Percentiles rank a stretch among this genome's conserved stretches.
phyloP scores from a whole-genome alignment of 805 yeast genomes.

The Candida ipomoeae region DNA sequence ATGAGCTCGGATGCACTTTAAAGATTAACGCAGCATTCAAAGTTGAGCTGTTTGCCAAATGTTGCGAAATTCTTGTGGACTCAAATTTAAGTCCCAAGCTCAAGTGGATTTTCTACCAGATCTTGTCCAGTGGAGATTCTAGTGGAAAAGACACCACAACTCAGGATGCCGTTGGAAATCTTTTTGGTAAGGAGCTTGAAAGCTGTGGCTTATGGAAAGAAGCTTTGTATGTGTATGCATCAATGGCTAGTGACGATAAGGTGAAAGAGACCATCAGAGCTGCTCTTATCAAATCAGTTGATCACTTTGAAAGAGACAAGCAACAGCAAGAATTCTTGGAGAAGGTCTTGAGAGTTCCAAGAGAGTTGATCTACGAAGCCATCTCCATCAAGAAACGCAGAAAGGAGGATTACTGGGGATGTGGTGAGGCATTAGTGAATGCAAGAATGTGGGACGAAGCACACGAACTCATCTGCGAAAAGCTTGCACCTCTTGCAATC shows the following conservation, averaged over 20 bases:
- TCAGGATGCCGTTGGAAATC: constrained; percentile 25
- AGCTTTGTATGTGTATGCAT: constrained; percentile 60
- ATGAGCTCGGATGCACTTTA: constrained; percentile 14
- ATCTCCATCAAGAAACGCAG: constrained; percentile 54
- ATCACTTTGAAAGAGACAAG: constrained; percentile 19
- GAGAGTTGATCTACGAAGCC: constrained; percentile 47
- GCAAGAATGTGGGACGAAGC: constrained; percentile 65
- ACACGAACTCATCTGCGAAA: constrained; percentile 48
- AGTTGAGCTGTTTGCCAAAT: constrained; percentile 5
- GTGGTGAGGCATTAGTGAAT: constrained; percentile 55
- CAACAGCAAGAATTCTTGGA: constrained; percentile 36
- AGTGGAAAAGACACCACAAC: constrained; percentile 5
- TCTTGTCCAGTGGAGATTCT: constrained; percentile 24
- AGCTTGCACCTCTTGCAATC: constrained; percentile 72
- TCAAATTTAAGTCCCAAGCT: constrained; percentile 32
- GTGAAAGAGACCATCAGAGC: constrained; percentile 41
- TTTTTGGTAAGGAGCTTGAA: constrained; percentile 48
- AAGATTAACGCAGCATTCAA: constrained; percentile 15
- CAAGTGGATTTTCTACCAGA: constrained; percentile 51
- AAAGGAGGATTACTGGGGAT: constrained; percentile 50
- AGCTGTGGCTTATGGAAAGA: constrained; percentile 48
- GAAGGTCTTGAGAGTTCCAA: constrained; percentile 45
- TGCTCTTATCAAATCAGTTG: constrained; percentile 31
- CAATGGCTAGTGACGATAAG: constrained; percentile 44
- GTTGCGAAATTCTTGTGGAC: constrained; percentile 5